A percentile compares a stretch with the other conserved stretches of the same genome.
phyloP scores from a whole-genome alignment of 1,284 basidiomycete species.

The Neotropicomus parvogracilis region DNA sequence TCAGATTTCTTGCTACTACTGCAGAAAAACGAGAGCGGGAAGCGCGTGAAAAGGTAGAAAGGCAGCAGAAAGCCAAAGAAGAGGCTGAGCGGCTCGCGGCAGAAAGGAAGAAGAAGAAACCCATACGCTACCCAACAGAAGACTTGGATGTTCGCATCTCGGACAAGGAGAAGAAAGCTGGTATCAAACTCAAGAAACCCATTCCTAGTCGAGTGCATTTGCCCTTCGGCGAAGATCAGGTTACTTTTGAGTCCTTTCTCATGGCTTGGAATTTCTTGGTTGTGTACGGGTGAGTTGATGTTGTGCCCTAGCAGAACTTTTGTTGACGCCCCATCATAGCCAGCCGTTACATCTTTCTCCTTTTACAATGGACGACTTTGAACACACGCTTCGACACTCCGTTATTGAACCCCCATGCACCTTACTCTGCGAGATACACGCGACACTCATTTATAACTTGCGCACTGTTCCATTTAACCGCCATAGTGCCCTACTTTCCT shows the following conservation, averaged over 20 bases:
- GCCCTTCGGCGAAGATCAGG: slow-evolving; percentile 71
- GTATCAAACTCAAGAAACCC: slow-evolving; percentile 68
- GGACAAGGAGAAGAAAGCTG: slow-evolving; percentile 76
- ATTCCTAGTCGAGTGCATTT: slow-evolving; percentile 57
- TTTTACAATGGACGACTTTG: slow-evolving; percentile 93
- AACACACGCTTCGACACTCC: slow-evolving; percentile 80
- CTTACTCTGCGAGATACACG: slow-evolving; percentile 86
- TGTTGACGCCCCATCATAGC: slow-evolving; percentile 38
- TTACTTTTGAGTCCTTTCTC: slow-evolving; percentile 80
- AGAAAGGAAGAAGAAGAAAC: slow-evolving; percentile 85
- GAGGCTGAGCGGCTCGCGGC: slow-evolving; percentile 66
- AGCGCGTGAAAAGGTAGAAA: slow-evolving; percentile 62
- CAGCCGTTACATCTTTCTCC: slow-evolving; percentile 86
- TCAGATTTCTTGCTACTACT: slow-evolving; percentile 36
- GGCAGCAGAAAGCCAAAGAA: slow-evolving; percentile 62
- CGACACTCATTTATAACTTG: slow-evolving; percentile 83
- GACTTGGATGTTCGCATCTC: slow-evolving; percentile 77
- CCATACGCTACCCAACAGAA: slow-evolving; percentile 80
- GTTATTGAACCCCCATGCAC: slow-evolving; percentile 67
- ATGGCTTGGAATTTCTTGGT: slow-evolving; percentile 92
- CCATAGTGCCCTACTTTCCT: slow-evolving; percentile 66
- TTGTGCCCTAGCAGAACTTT: background rate
- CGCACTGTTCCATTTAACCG: slow-evolving; percentile 72
- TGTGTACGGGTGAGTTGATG: slow-evolving; percentile 74
- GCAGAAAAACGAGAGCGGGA: slow-evolving; percentile 67